Conservation (phyloP, 2,329 filamentous ascomycete species). For the Pseudogymnoascus sp. region DNA sequence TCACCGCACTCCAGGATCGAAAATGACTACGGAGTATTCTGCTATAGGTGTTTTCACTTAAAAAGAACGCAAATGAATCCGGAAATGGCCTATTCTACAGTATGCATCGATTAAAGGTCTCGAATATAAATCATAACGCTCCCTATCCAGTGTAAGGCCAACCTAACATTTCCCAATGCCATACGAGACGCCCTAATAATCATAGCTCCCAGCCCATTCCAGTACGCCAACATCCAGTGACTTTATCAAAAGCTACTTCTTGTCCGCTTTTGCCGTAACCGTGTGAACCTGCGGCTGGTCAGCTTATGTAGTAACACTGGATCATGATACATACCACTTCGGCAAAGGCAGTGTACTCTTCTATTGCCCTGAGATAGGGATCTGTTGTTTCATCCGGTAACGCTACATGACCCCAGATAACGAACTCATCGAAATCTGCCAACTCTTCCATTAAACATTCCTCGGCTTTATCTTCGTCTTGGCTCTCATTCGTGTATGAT, state of each 20-base stretch:
- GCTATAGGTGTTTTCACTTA: not conserved
- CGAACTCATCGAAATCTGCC: slow-evolving; percentile 64
- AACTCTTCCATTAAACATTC: slow-evolving; percentile 54
- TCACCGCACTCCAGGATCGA: not conserved
- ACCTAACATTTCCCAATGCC: not conserved
- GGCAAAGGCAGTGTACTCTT: slow-evolving; percentile 74
- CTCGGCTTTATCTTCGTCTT: slow-evolving; percentile 40
- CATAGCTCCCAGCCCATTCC: not conserved
- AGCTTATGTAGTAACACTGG: not conserved
- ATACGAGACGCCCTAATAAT: not conserved
- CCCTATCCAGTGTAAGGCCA: not conserved
- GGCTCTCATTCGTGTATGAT: slow-evolving; percentile 34
- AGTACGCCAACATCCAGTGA: not conserved
- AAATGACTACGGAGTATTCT: not conserved
- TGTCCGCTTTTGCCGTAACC: not conserved
- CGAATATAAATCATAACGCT: not conserved
- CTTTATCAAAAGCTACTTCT: not conserved
- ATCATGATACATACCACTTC: slow-evolving; percentile 44
- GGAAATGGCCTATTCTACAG: not conserved
- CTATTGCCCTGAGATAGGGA: slow-evolving; percentile 64
- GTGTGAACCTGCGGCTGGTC: not conserved
- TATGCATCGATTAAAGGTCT: not conserved
- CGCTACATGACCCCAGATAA: slow-evolving; percentile 79
- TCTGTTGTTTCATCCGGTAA: slow-evolving; percentile 56
- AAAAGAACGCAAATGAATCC: not conserved